Evolutionary conservation across 2,329 filamentous ascomycete genomes (phyloP).

Genomic region (Allantophomopsis lycopodina): DNA sequence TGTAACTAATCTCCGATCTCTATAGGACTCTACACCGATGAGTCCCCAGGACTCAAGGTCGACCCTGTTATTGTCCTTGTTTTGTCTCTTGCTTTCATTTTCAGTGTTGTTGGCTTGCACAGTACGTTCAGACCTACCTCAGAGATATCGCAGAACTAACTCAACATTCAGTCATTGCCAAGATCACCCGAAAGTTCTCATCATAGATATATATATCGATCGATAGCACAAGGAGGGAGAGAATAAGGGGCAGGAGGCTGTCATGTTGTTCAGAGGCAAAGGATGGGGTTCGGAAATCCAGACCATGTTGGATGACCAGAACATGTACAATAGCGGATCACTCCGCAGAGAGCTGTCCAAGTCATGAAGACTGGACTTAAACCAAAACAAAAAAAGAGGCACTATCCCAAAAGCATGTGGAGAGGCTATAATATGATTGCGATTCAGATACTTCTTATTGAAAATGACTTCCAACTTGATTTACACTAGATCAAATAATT

Average conservation of each 20-base stretch:
- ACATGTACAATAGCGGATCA: too few species aligned
- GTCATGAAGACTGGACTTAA: too few species aligned
- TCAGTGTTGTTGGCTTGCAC: slow-evolving; percentile 80
- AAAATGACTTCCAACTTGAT: too few species aligned
- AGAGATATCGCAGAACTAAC: slow-evolving; percentile 1
- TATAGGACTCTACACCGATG: slow-evolving; percentile 87
- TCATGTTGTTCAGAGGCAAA: too few species aligned
- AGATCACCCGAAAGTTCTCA: slow-evolving; percentile 81
- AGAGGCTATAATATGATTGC: too few species aligned
- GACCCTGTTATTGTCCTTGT: slow-evolving; percentile 96
- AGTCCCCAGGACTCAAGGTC: slow-evolving; percentile 93
- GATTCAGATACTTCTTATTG: too few species aligned
- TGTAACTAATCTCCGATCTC: slow-evolving; percentile 1
- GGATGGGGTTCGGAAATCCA: not conserved
- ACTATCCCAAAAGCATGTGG: too few species aligned
- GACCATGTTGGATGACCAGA: too few species aligned
- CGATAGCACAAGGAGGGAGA: not conserved
- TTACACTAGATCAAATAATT: too few species aligned
- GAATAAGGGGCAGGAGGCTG: too few species aligned
- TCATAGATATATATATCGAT: not conserved
- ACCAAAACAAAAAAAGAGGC: too few species aligned
- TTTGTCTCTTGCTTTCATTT: slow-evolving; percentile 94
- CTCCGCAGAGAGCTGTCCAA: too few species aligned
- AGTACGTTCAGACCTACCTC: slow-evolving; percentile 59
- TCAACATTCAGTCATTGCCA: slow-evolving; percentile 64